Evolutionary conservation across 192 early-diverging fungal genomes (phyloP).

Genomic region (Linderina pennispora): DNA sequence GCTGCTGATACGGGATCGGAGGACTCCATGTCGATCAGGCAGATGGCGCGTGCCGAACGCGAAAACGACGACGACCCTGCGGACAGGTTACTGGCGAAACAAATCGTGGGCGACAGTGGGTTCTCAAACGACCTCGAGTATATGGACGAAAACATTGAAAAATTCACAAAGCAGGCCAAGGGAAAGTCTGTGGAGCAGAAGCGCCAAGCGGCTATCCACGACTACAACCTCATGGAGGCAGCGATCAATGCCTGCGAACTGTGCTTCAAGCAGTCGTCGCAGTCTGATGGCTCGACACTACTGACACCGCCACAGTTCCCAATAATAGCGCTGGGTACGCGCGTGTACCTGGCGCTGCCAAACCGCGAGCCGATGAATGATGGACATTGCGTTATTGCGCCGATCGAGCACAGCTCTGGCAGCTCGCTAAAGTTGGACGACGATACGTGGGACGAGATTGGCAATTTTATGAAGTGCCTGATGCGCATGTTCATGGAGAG

Average conservation of each 20-base stretch:
- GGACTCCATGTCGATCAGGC: conserved; percentile 1
- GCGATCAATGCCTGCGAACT: conserved; percentile 50
- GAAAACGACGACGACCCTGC: conserved; percentile 13
- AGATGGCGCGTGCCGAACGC: conserved; percentile 27
- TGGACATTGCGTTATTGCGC: conserved; percentile 90
- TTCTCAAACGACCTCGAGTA: conserved; percentile 74
- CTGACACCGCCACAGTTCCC: conserved; percentile 57
- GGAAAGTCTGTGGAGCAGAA: conserved; percentile 61
- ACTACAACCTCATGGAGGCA: conserved; percentile 64
- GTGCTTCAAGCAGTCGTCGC: conserved; percentile 60
- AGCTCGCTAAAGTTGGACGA: conserved; percentile 86
- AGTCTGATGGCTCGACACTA: conserved; percentile 25
- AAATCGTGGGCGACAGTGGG: conserved; percentile 37
- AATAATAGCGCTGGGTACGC: conserved; percentile 71
- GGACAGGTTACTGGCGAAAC: conserved; percentile 14
- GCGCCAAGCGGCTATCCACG: conserved; percentile 55
- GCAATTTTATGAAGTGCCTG: conserved; percentile 94
- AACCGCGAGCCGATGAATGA: conserved; percentile 64
- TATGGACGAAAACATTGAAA: conserved; percentile 85
- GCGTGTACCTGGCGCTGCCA: conserved; percentile 76
- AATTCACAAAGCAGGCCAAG: conserved; percentile 54
- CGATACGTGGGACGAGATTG: conserved; percentile 88
- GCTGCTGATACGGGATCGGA: neutral
- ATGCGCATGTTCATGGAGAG: conserved; percentile 78
- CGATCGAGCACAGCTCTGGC: conserved; percentile 69